Conservation (phyloP, 2,329 filamentous ascomycete genomes). For the Aspergillus sp. region DNA sequence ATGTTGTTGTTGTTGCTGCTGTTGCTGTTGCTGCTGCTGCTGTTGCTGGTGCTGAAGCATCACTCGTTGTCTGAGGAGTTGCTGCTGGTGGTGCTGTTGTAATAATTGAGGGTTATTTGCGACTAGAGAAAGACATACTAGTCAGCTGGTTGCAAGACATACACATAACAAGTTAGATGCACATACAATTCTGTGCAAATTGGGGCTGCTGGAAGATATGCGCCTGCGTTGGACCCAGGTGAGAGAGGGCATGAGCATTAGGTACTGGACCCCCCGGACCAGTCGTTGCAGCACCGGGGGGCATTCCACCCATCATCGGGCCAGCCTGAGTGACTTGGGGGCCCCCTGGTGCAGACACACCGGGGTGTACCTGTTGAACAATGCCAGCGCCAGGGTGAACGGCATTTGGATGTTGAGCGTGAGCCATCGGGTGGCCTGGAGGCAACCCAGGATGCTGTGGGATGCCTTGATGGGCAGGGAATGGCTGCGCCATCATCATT, state of each 20-base stretch:
- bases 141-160: not conserved
- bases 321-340: conserved; percentile 54
- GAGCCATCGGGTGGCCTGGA: conserved; percentile 54
- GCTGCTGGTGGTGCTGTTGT: conserved; percentile 34
- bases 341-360: conserved; percentile 51
- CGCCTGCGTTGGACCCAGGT: conserved; percentile 48
- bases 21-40: conserved; percentile 8
- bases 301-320: conserved; percentile 58
- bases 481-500: conserved; percentile 50
- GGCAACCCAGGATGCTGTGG: conserved; percentile 50
- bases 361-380: conserved; percentile 53
- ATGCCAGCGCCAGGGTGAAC: conserved; percentile 44
- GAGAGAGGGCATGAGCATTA: conserved; percentile 53
- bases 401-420: conserved; percentile 49
- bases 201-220: conserved; percentile 47
- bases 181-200: conserved; percentile 33
- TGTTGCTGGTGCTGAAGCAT: conserved; percentile 24
- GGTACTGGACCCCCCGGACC: conserved; percentile 43
- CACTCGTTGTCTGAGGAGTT: conserved; percentile 18
- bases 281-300: conserved; percentile 48
- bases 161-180: not conserved
- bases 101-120: conserved; percentile 39
- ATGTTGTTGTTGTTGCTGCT: conserved; percentile 30
- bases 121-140: conserved; percentile 17
- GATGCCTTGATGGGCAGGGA: conserved; percentile 53